phyloP scores from a whole-genome alignment of 225 moss, liverwort and hornwort genomes.

The Antitrichia curtipendula region DNA sequence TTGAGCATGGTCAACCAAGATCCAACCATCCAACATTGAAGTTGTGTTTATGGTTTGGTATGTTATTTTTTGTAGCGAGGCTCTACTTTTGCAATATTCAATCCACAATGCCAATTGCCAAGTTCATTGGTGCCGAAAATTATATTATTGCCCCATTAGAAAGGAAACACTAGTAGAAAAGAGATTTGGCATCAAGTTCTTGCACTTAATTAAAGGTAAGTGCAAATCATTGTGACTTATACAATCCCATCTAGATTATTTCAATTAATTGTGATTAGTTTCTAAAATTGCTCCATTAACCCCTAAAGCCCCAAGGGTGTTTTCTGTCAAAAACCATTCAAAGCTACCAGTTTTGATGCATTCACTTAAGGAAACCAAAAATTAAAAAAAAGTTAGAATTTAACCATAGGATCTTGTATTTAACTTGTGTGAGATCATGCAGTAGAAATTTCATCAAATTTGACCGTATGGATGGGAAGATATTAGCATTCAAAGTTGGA shows the following conservation, averaged over 20 bases:
- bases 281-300: neutral
- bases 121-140: fast-evolving
- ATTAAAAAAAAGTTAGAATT: too few species aligned
- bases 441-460: too few species aligned
- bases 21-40: neutral
- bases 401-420: too few species aligned
- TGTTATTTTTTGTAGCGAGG: neutral
- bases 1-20: neutral
- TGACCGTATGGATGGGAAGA: too few species aligned
- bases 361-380: too few species aligned
- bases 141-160: neutral
- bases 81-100: too few species aligned
- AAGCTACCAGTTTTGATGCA: too few species aligned
- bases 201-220: too few species aligned
- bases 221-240: neutral
- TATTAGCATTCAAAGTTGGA: too few species aligned
- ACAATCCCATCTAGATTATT: neutral
- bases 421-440: too few species aligned
- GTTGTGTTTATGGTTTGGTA: fast-evolving
- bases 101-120: neutral
- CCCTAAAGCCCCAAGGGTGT: too few species aligned
- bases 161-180: neutral
- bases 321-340: too few species aligned
- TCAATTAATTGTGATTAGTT: neutral
- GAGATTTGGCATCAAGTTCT: neutral